These are phyloP conservation scores for Melampsora americana DNA, from an alignment of 1,284 basidiomycete genomes.

Conservation along the genomic window DNA sequence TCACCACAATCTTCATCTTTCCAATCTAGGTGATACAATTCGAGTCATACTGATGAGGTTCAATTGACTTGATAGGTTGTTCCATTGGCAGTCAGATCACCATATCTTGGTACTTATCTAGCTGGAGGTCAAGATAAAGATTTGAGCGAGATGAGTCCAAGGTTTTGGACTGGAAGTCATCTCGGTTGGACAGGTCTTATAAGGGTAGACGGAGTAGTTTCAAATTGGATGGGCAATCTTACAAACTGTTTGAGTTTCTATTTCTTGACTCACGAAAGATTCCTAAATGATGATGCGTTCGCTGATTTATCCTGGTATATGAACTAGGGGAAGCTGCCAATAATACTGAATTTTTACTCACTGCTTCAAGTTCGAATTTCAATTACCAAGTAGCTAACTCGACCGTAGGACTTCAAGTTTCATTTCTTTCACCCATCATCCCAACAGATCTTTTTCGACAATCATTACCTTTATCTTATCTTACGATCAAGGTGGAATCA, in stretches of 20 bases:
- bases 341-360: constrained; percentile 22
- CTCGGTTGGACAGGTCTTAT: constrained; percentile 67
- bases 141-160: constrained; percentile 64
- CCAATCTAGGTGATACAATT: too few species aligned
- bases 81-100: constrained; percentile 62
- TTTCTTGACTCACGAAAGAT: neutral
- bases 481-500: constrained; percentile 61
- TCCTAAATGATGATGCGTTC: neutral
- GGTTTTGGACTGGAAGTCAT: constrained; percentile 66
- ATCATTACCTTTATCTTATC: constrained; percentile 64
- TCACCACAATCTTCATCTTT: neutral
- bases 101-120: constrained; percentile 67
- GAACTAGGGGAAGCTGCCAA: constrained; percentile 24
- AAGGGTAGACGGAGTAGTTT: constrained; percentile 63
- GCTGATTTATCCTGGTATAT: too few species aligned
- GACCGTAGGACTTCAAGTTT: constrained; percentile 1
- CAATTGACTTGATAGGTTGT: constrained; percentile 26
- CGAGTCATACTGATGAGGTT: too few species aligned
- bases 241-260: constrained; percentile 16
- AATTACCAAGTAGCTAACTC: constrained; percentile 1
- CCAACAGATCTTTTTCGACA: constrained; percentile 55
- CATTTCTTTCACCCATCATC: constrained; percentile 40
- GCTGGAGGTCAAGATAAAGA: constrained; percentile 60
- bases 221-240: constrained; percentile 62
- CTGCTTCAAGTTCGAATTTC: constrained; percentile 28